These are phyloP conservation scores for Brassica balearica DNA, from an alignment of 441 rosid species.

Conservation along the genomic window DNA sequence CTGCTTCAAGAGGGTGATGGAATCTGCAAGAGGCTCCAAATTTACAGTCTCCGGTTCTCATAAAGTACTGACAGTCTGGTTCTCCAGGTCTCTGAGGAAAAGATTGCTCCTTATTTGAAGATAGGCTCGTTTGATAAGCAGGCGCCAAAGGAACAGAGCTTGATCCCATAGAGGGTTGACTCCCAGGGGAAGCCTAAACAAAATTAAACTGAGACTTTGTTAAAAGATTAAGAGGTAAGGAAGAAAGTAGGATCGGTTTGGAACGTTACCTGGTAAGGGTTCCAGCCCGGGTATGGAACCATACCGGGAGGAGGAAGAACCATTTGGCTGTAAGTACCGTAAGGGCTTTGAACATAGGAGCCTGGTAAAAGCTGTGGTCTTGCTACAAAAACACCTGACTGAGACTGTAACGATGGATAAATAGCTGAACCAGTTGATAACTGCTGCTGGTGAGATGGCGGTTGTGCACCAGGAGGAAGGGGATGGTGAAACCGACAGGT, in stretches of 20 bases:
- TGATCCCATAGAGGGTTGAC: slow-evolving; percentile 61
- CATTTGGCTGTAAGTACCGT: slow-evolving; percentile 71
- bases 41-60: slow-evolving; percentile 87
- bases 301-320: slow-evolving; percentile 72
- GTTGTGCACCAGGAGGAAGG: slow-evolving; percentile 51
- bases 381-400: slow-evolving; percentile 65
- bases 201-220: background rate
- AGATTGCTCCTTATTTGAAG: slow-evolving; percentile 59
- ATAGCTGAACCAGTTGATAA: slow-evolving; percentile 51
- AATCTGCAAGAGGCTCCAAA: slow-evolving; percentile 83
- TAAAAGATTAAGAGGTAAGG: background rate
- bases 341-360: slow-evolving; percentile 70
- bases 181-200: slow-evolving; percentile 60
- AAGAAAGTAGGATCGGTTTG: background rate
- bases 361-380: slow-evolving; percentile 72
- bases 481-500: slow-evolving; percentile 93
- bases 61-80: slow-evolving; percentile 78
- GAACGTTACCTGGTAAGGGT: slow-evolving; percentile 66
- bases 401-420: slow-evolving; percentile 63
- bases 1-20: slow-evolving; percentile 76
- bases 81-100: slow-evolving; percentile 88
- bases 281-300: slow-evolving; percentile 73
- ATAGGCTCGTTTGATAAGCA: slow-evolving; percentile 56
- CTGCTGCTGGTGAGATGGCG: slow-evolving; percentile 48
- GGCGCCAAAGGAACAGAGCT: slow-evolving; percentile 65